phyloP scores from a whole-genome alignment of 176 grass and related monocot genomes.

The maize (Zea mays) region Zm-B73-REFERENCE-NAM-5.0 NC_050102.1:5306501-5307000 shows the following conservation, averaged over 20 bases:
- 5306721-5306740: neutral
- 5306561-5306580: too few species aligned
- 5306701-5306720: neutral
- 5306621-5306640: neutral
- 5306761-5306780: neutral
- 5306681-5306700: neutral
- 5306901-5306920: neutral
- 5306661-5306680: neutral
- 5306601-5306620: neutral
- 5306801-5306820: neutral
- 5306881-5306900: neutral
- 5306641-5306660: neutral
- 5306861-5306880: slow-evolving; percentile 18
- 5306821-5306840: neutral
- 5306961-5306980: slow-evolving; percentile 44
- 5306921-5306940: neutral
- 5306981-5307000: slow-evolving; percentile 70
- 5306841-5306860: neutral
- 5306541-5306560: neutral
- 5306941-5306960: neutral
- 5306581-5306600: neutral
- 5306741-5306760: neutral
- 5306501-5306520: neutral
- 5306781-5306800: neutral
- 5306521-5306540: neutral